phyloP scores from a whole-genome alignment of 768 basidiomycete species.

The Boletus rubescentipes region DNA sequence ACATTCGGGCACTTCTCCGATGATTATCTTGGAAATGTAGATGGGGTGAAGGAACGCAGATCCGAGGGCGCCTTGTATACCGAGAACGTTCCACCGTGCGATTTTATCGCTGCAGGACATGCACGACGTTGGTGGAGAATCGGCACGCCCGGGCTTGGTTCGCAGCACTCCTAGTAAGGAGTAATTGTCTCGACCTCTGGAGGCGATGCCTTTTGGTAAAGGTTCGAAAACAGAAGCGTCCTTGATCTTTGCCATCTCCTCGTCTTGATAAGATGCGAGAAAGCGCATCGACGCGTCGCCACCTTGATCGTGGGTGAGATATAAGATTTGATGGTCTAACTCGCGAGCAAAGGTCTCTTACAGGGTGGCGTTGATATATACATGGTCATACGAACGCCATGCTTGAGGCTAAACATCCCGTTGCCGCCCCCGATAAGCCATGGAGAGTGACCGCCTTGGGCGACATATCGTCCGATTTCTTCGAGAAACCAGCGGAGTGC shows the following conservation, averaged over 20 bases:
- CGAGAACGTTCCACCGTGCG: constrained; percentile 79
- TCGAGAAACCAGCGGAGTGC: constrained; percentile 78
- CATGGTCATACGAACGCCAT: constrained; percentile 54
- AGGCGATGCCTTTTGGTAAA: constrained; percentile 39
- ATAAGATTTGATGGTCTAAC: constrained; percentile 18
- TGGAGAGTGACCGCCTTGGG: constrained; percentile 36
- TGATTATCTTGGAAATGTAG: constrained; percentile 62
- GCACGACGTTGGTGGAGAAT: constrained; percentile 76
- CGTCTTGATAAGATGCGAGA: constrained; percentile 73
- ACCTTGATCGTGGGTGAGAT: constrained; percentile 47
- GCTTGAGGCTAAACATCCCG: constrained; percentile 46
- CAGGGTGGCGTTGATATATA: constrained; percentile 76
- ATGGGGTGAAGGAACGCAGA: constrained; percentile 55
- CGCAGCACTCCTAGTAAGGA: constrained; percentile 71
- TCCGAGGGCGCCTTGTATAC: constrained; percentile 82
- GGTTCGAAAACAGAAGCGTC: constrained; percentile 39
- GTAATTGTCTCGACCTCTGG: constrained; percentile 84
- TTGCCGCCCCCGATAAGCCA: constrained; percentile 46
- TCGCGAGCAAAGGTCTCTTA: constrained; percentile 45
- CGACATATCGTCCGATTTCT: constrained; percentile 45
- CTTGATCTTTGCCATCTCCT: constrained; percentile 69
- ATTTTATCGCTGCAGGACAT: constrained; percentile 98
- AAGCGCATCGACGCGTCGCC: constrained; percentile 87
- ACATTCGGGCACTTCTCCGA: constrained; percentile 64
- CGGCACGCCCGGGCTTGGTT: constrained; percentile 92